phyloP scores from a whole-genome alignment of 1,139 yeast genomes.

The Protomyces inouyei region DNA sequence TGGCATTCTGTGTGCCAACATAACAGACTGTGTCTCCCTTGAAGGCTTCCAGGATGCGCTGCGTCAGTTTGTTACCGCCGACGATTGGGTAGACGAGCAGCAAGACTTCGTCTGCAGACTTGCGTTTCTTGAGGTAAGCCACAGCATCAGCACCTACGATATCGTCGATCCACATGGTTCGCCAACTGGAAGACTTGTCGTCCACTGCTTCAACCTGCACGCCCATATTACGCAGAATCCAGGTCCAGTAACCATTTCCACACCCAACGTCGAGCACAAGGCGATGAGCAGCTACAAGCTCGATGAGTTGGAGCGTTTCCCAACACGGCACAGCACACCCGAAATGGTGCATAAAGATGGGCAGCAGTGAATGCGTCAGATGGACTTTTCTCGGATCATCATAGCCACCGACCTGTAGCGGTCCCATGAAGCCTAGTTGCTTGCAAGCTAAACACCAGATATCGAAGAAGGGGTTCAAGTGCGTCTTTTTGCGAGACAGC shows the following conservation, averaged over 20 bases:
- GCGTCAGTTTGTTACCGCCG: constrained; percentile 1
- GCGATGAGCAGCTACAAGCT: not conserved
- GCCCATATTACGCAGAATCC: not conserved
- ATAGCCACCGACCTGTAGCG: constrained; percentile 1
- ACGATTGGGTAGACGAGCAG: constrained; percentile 21
- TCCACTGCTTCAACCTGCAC: constrained; percentile 7
- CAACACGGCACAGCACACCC: constrained; percentile 19
- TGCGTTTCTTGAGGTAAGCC: not conserved
- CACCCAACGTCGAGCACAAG: constrained; percentile 16
- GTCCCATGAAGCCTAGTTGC: constrained; percentile 17
- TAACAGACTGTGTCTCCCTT: constrained; percentile 9
- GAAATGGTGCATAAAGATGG: constrained; percentile 24
- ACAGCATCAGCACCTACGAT: constrained; percentile 9
- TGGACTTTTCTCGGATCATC: not conserved
- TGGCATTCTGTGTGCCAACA: constrained; percentile 23
- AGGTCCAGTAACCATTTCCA: constrained; percentile 23
- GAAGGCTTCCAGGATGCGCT: not conserved
- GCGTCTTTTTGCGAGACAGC: not conserved
- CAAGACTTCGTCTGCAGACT: constrained; percentile 10
- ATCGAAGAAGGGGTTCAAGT: constrained; percentile 14
- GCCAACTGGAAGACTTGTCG: constrained; percentile 8
- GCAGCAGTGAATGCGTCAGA: constrained; percentile 13
- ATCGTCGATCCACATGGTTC: constrained; percentile 5
- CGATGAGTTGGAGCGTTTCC: constrained; percentile 12
- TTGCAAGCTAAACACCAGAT: constrained; percentile 9